Percentiles rank a stretch among this genome's conserved stretches.
These are phyloP conservation scores for Fusarium transvaalense DNA, from an alignment of 2,329 filamentous ascomycete species.

Conservation along the genomic window DNA sequence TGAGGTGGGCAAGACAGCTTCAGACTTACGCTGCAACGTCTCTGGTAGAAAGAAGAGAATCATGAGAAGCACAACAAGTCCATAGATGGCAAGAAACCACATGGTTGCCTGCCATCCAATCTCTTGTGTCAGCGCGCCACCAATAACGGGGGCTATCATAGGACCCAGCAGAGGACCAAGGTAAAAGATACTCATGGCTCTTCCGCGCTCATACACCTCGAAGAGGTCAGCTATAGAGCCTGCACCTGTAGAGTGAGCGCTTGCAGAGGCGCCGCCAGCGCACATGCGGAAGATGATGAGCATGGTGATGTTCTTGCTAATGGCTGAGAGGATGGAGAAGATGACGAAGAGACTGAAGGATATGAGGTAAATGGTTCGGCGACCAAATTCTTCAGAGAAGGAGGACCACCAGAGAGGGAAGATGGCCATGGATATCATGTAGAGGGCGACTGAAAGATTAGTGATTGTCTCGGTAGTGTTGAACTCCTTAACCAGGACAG, in stretches of 20 bases:
- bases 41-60: conserved; percentile 74
- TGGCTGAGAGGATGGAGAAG: conserved; percentile 76
- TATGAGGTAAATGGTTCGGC: conserved; percentile 81
- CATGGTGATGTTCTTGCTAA: conserved; percentile 79
- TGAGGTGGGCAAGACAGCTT: conserved; percentile 4
- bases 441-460: conserved; percentile 82
- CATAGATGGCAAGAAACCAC: conserved; percentile 82
- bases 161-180: conserved; percentile 82
- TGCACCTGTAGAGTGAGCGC: conserved; percentile 84
- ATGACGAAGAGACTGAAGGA: conserved; percentile 80
- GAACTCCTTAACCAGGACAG: conserved; percentile 72
- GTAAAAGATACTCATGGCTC: conserved; percentile 87
- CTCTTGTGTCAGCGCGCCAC: conserved; percentile 75
- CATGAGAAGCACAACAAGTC: conserved; percentile 67
- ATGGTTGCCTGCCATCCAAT: conserved; percentile 82
- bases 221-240: conserved; percentile 87
- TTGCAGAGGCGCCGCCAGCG: conserved; percentile 80
- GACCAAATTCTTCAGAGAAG: conserved; percentile 79
- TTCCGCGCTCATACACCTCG: conserved; percentile 77
- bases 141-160: conserved; percentile 80
- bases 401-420: conserved; percentile 90
- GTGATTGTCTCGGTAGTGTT: conserved; percentile 73
- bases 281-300: conserved; percentile 81
- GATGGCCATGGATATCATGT: conserved; percentile 86
- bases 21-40: conserved; percentile 62